Conservation (phyloP, 1,284 basidiomycete genomes). For the Ustilago shanxiensis region DNA sequence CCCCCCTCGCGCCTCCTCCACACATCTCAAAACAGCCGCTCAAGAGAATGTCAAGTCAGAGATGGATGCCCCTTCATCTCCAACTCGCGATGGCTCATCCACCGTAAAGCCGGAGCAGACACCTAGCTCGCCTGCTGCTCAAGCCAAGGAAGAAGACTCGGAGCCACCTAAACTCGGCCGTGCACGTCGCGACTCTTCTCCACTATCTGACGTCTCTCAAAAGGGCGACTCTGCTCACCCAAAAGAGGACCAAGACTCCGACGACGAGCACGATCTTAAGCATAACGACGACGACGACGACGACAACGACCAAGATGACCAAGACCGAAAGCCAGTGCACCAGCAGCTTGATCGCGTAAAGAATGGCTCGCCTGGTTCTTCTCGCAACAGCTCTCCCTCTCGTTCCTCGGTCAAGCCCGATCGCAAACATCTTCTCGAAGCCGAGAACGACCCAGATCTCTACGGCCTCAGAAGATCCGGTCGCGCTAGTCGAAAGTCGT, state of each 20-base stretch:
- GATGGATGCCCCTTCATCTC: conserved; percentile 13
- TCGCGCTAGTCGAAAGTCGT: conserved; percentile 60
- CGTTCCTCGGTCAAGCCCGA: conserved; percentile 48
- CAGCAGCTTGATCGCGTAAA: conserved; percentile 45
- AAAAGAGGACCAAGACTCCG: conserved; percentile 11
- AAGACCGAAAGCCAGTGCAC: conserved; percentile 29
- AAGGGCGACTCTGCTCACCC: conserved; percentile 10
- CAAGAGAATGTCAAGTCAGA: conserved; percentile 27
- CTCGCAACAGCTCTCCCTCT: conserved; percentile 40
- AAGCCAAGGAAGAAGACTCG: conserved; percentile 15
- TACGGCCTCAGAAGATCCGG: conserved; percentile 71
- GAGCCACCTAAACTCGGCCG: conserved; percentile 24
- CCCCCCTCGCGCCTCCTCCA: neutral
- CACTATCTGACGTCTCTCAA: conserved; percentile 39
- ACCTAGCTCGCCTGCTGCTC: conserved; percentile 7
- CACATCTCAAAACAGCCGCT: conserved; percentile 11
- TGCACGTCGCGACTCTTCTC: conserved; percentile 44
- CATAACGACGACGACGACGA: neutral
- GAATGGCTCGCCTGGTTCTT: conserved; percentile 30
- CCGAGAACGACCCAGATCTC: conserved; percentile 66
- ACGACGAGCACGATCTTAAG: conserved; percentile 14
- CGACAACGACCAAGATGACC: conserved; percentile 19
- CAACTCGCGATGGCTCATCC: conserved; percentile 8
- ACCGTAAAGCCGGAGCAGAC: conserved; percentile 13
- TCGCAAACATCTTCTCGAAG: conserved; percentile 51